Percentiles rank a stretch among this genome's conserved stretches.
These are phyloP conservation scores for Wickerhamomyces bisporus DNA, from an alignment of 805 yeast genomes.

Conservation along the genomic window DNA sequence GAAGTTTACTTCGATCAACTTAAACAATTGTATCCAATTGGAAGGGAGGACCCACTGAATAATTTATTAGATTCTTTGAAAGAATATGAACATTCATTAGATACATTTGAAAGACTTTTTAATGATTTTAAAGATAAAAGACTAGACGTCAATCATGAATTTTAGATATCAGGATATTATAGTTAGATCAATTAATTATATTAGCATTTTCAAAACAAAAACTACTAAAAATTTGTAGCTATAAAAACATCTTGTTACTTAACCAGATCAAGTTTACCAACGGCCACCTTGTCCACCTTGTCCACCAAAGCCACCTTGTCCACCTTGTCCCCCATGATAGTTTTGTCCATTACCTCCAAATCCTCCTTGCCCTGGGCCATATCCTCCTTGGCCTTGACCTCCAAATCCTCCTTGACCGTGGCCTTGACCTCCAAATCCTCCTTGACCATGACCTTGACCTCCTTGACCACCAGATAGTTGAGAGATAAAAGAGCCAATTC, in stretches of 20 bases:
- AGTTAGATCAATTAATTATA: too few species aligned
- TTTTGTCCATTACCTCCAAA: neutral
- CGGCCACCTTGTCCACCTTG: neutral
- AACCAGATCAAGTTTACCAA: too few species aligned
- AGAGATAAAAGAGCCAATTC: neutral
- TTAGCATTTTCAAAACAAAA: too few species aligned
- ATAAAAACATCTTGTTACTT: neutral
- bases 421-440: neutral
- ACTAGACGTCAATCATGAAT: constrained; percentile 10
- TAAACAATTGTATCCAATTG: constrained; percentile 23
- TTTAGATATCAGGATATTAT: constrained; percentile 3
- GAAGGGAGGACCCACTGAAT: constrained; percentile 29
- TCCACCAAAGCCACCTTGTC: neutral
- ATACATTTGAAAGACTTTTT: constrained; percentile 18
- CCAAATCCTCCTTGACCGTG: neutral
- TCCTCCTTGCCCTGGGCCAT: neutral
- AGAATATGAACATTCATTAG: constrained; percentile 11
- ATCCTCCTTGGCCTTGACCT: neutral
- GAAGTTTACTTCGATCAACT: constrained; percentile 27
- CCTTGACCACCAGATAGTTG: neutral
- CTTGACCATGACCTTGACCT: neutral
- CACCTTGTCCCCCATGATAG: neutral
- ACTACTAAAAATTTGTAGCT: too few species aligned
- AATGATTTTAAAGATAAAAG: constrained; percentile 16
- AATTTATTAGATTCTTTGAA: constrained; percentile 12